Conservation (phyloP, 768 basidiomycete species). For the Gloeopeniophorella convolvens region DNA sequence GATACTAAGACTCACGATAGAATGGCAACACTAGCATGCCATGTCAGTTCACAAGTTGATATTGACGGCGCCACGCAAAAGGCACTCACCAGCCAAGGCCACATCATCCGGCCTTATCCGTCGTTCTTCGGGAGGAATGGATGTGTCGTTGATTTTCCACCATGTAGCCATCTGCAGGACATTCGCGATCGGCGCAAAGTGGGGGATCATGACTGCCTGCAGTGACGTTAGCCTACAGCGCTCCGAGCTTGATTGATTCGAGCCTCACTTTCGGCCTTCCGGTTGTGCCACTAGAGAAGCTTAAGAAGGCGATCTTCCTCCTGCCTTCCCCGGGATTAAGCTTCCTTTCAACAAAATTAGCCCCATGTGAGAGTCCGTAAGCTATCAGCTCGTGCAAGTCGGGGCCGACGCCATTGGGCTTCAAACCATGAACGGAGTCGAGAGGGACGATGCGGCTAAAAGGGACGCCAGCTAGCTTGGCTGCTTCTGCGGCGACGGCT, state of each 20-base stretch:
- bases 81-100: constrained; percentile 42
- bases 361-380: constrained; percentile 32
- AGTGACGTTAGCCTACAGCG: constrained; percentile 28
- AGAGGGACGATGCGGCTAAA: constrained; percentile 27
- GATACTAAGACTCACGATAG: constrained; percentile 23
- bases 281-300: constrained; percentile 73
- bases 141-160: constrained; percentile 26
- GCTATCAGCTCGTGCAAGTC: constrained; percentile 44
- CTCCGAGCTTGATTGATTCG: constrained; percentile 22
- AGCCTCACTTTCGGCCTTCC: constrained; percentile 38
- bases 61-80: background rate
- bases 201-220: constrained; percentile 62
- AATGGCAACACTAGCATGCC: constrained; percentile 25
- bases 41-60: constrained; percentile 3
- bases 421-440: constrained; percentile 6
- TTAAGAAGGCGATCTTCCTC: constrained; percentile 57
- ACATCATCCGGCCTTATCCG: constrained; percentile 50
- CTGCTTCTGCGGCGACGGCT: constrained; percentile 27
- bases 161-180: constrained; percentile 24
- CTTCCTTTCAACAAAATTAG: constrained; percentile 38
- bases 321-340: constrained; percentile 53
- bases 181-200: constrained; percentile 56
- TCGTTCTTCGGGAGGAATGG: constrained; percentile 32
- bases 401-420: constrained; percentile 1
- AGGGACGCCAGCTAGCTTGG: constrained; percentile 27